Evolutionary conservation across 2,329 filamentous ascomycete genomes (phyloP).

Genomic region (Pseudonectria foliicola): DNA sequence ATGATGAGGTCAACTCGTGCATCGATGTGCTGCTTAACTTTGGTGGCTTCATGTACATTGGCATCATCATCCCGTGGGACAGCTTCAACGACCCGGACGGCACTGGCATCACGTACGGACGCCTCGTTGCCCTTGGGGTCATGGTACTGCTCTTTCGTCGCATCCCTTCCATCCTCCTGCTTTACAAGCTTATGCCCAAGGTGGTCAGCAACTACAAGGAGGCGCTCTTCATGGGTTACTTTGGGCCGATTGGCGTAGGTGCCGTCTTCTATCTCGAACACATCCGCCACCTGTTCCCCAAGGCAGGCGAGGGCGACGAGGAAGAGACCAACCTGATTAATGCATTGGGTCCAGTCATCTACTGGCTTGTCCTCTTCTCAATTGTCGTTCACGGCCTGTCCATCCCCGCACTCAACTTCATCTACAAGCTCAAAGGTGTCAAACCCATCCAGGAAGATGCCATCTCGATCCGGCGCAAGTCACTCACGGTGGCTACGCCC

Average conservation of each 20-base stretch:
- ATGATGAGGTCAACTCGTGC: conserved; percentile 54
- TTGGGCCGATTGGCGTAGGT: conserved; percentile 71
- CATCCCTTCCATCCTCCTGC: conserved; percentile 46
- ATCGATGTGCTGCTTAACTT: conserved; percentile 54
- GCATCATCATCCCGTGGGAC: conserved; percentile 47
- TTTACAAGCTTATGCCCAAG: conserved; percentile 49
- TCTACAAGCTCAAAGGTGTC: conserved; percentile 33
- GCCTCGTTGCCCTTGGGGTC: conserved; percentile 44
- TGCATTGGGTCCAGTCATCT: conserved; percentile 32
- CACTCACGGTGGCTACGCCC: conserved; percentile 25
- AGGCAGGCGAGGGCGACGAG: conserved; percentile 26
- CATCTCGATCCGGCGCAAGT: conserved; percentile 30
- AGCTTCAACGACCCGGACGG: conserved; percentile 45
- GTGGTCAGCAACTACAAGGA: conserved; percentile 48
- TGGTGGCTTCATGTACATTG: conserved; percentile 54
- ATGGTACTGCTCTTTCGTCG: conserved; percentile 48
- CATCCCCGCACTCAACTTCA: conserved; percentile 34
- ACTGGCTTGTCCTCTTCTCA: conserved; percentile 31
- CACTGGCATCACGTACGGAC: conserved; percentile 44
- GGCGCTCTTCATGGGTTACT: conserved; percentile 57
- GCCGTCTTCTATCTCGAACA: conserved; percentile 66
- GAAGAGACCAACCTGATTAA: conserved; percentile 30
- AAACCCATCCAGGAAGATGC: conserved; percentile 37
- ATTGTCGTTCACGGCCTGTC: conserved; percentile 31
- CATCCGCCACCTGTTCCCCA: conserved; percentile 34